These are phyloP conservation scores for Lanmaoa rubissima DNA, from an alignment of 768 basidiomycete genomes.

Conservation along the genomic window DNA sequence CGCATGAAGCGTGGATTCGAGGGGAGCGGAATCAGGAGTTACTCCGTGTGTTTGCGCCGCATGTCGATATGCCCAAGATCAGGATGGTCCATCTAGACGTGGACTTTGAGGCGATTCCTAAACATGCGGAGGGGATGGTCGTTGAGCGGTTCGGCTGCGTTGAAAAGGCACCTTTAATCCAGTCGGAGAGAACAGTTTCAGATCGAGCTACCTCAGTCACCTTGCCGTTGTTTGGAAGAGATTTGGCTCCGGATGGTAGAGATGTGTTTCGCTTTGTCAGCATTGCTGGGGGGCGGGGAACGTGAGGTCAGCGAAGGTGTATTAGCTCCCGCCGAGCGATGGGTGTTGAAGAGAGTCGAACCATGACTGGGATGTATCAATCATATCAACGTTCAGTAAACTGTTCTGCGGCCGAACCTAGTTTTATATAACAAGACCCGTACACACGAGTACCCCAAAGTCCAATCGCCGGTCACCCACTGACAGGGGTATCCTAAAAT, in stretches of 20 bases:
- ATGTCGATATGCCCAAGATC: conserved; percentile 29
- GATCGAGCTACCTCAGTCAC: neutral
- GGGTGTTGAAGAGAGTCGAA: conserved; percentile 11
- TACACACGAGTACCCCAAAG: no score
- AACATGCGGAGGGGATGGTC: conserved; percentile 1
- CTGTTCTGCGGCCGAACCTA: neutral
- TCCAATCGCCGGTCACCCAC: no score
- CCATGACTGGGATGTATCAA: neutral
- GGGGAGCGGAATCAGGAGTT: conserved; percentile 41
- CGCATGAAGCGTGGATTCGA: conserved; percentile 43
- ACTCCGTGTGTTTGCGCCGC: conserved; percentile 28
- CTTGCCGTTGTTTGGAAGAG: conserved; percentile 13
- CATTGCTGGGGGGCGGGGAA: neutral
- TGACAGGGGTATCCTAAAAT: neutral
- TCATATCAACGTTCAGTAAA: no score
- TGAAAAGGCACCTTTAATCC: neutral
- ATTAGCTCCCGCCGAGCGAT: neutral
- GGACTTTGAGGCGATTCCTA: conserved; percentile 35
- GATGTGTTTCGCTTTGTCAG: conserved; percentile 17
- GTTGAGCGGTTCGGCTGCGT: conserved; percentile 9
- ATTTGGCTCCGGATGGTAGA: conserved; percentile 5
- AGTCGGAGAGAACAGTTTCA: neutral
- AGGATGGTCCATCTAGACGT: conserved; percentile 41
- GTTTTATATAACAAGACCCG: neutral
- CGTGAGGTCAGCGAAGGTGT: neutral